phyloP scores from a whole-genome alignment of 352 stramenopile genomes.

The Globisporangium okanoganense region DNA sequence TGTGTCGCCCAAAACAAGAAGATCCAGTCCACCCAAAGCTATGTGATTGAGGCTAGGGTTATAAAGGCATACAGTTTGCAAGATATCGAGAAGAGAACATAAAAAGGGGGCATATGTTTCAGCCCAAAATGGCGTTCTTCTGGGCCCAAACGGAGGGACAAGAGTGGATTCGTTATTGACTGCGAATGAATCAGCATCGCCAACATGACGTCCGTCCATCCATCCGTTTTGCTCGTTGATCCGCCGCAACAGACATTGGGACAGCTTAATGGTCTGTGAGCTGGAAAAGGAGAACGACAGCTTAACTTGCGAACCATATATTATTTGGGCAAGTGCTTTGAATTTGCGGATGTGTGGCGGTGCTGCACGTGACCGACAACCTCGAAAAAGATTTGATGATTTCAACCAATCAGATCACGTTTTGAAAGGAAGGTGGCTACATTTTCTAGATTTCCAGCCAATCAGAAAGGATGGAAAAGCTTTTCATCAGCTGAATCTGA shows the following conservation, averaged over 20 bases:
- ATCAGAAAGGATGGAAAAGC: not conserved
- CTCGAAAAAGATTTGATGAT: not conserved
- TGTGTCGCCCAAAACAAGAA: not conserved
- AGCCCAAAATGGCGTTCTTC: not conserved
- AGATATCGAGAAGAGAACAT: not conserved
- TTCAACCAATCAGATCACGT: not conserved
- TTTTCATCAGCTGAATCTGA: too few species aligned
- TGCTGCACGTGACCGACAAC: too few species aligned
- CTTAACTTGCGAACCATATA: too few species aligned
- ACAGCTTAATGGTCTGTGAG: too few species aligned
- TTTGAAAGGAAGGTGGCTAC: slow-evolving; percentile 4
- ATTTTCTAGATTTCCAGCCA: slow-evolving; percentile 10
- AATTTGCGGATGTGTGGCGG: too few species aligned
- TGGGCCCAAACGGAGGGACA: not conserved
- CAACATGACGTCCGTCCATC: not conserved
- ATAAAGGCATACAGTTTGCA: not conserved
- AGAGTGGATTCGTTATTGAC: not conserved
- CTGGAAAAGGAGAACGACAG: too few species aligned
- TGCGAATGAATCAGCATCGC: not conserved
- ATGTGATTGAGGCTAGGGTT: not conserved
- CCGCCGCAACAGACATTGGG: too few species aligned
- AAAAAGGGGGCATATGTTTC: not conserved
- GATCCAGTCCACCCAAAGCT: not conserved
- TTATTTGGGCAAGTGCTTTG: too few species aligned
- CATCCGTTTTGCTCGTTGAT: too few species aligned